A percentile compares a stretch with the other conserved stretches of the same genome.
Evolutionary conservation across 2,329 filamentous ascomycete species (phyloP).

Genomic region (Lachnellula occidentalis): DNA sequence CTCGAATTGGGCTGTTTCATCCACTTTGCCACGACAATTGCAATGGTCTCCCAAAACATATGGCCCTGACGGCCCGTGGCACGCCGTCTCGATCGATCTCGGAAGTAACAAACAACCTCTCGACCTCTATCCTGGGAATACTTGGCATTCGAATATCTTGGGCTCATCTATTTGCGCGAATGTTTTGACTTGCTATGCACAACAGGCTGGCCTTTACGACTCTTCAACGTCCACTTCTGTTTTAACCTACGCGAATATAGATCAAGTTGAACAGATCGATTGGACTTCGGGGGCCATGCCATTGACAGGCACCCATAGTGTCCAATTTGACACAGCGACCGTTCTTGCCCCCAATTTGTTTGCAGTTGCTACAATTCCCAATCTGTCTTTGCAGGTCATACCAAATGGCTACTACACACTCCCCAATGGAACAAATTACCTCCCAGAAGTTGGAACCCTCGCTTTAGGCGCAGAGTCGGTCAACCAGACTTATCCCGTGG

Average conservation of each 20-base stretch:
- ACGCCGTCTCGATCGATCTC: conserved; percentile 9
- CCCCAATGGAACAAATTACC: conserved; percentile 14
- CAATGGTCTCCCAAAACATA: conserved; percentile 12
- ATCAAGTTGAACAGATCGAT: no score
- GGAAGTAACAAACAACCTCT: conserved; percentile 11
- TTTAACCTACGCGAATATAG: no score
- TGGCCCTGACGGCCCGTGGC: conserved; percentile 15
- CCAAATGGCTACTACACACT: conserved; percentile 2
- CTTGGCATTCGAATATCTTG: conserved; percentile 5
- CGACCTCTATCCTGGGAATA: conserved; percentile 14
- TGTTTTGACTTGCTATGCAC: not conserved
- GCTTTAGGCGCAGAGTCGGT: conserved; percentile 9
- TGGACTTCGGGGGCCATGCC: no score
- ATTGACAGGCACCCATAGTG: no score
- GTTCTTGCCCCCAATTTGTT: no score
- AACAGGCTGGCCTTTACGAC: conserved; percentile 7
- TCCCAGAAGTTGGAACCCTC: conserved; percentile 10
- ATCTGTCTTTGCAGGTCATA: conserved; percentile 10
- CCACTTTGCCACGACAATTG: not conserved
- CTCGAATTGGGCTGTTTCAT: no score
- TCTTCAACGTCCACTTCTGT: conserved; percentile 2
- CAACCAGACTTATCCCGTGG: conserved; percentile 16
- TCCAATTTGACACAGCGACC: no score
- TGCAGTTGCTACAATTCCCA: no score
- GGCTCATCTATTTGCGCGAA: conserved; percentile 4